Evolutionary conservation across 225 moss, liverwort and hornwort genomes (phyloP).

Genomic region (Ulota crispa): DNA sequence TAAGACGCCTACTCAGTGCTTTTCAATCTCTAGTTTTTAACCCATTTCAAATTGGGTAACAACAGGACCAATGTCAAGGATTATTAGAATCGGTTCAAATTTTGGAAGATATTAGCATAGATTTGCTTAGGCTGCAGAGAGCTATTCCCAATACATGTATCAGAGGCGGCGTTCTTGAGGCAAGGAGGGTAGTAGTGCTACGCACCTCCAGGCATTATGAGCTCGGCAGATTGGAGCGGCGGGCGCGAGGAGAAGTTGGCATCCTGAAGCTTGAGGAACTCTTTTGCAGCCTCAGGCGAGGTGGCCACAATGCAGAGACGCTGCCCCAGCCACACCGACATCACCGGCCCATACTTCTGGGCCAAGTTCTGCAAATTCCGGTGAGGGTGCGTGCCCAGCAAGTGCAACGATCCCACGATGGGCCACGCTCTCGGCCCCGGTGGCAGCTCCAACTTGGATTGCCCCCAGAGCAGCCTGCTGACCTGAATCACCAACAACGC

Average conservation of each 20-base stretch:
- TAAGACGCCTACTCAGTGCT: too few relatives aligned
- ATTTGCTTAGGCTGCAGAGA: too few relatives aligned
- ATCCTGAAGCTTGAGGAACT: constrained; percentile 23
- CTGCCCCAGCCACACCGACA: constrained; percentile 18
- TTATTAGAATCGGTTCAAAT: too few relatives aligned
- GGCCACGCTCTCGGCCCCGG: background rate
- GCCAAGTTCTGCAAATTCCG: background rate
- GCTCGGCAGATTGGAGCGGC: background rate
- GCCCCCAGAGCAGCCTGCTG: background rate
- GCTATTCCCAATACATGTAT: too few relatives aligned
- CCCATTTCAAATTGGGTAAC: too few relatives aligned
- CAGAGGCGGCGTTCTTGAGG: too few relatives aligned
- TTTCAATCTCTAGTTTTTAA: too few relatives aligned
- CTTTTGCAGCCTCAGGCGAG: background rate
- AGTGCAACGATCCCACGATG: background rate
- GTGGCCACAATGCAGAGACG: background rate
- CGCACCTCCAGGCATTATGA: background rate
- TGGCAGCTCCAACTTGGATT: fast-evolving
- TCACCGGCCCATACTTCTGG: constrained; percentile 6
- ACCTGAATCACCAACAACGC: background rate
- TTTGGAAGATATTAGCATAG: too few relatives aligned
- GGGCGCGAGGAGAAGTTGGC: constrained; percentile 5
- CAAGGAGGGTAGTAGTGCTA: too few relatives aligned
- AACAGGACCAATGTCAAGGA: too few relatives aligned
- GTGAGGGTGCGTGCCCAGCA: constrained; percentile 8